Conservation (phyloP, 1,139 yeast genomes). For the Blastobotrys raffinosifermentans region DNA sequence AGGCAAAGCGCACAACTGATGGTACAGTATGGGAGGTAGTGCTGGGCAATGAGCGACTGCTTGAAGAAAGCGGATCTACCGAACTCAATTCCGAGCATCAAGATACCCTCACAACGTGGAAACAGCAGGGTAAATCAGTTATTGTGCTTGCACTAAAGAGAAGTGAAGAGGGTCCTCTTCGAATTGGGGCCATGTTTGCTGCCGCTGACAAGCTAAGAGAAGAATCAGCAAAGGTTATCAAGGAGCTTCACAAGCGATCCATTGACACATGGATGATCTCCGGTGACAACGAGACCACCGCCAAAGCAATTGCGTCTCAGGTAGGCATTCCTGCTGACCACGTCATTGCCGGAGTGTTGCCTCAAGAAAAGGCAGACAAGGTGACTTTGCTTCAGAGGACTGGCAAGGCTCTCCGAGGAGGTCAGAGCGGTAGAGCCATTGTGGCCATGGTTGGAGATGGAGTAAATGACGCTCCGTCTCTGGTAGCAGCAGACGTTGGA, state of each 20-base stretch:
- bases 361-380: slow-evolving; percentile 62
- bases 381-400: slow-evolving; percentile 48
- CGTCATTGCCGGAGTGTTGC: slow-evolving; percentile 69
- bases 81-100: slow-evolving; percentile 32
- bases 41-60: slow-evolving; percentile 60
- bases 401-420: slow-evolving; percentile 16
- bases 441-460: slow-evolving; percentile 88
- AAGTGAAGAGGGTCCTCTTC: slow-evolving; percentile 30
- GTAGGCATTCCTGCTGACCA: slow-evolving; percentile 49
- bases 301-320: slow-evolving; percentile 59
- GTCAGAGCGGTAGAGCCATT: slow-evolving; percentile 28
- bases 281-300: slow-evolving; percentile 66
- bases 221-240: slow-evolving; percentile 52
- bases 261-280: slow-evolving; percentile 66
- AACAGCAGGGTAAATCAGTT: slow-evolving; percentile 56
- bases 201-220: slow-evolving; percentile 61
- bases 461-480: slow-evolving; percentile 90
- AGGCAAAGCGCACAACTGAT: slow-evolving; percentile 22
- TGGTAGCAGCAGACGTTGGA: slow-evolving; percentile 82
- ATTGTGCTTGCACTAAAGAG: slow-evolving; percentile 48
- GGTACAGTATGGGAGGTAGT: slow-evolving; percentile 34
- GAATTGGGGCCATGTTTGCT: slow-evolving; percentile 46
- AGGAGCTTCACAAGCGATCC: slow-evolving; percentile 39
- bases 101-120: too few relatives aligned
- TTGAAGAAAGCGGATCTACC: slow-evolving; percentile 41